Evolutionary conservation across 2,329 filamentous ascomycete species (phyloP).

Genomic region (Stemphylium lycopersici): DNA sequence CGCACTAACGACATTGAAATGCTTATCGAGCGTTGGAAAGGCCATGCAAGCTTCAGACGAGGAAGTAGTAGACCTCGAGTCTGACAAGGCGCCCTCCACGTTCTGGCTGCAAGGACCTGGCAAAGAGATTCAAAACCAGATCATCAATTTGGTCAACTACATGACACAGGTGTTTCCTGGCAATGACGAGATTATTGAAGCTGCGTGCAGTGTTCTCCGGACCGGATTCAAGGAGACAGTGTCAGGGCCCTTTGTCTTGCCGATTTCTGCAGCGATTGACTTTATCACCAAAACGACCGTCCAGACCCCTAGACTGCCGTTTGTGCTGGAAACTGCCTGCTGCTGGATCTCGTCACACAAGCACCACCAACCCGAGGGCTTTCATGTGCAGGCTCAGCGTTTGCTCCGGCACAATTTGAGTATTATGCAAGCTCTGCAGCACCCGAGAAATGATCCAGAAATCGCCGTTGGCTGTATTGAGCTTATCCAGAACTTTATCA

Average conservation of each 20-base stretch:
- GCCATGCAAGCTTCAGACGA: constrained; percentile 74
- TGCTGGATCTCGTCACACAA: constrained; percentile 62
- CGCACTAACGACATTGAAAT: constrained; percentile 65
- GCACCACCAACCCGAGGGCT: constrained; percentile 51
- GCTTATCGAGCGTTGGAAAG: constrained; percentile 72
- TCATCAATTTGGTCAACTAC: constrained; percentile 59
- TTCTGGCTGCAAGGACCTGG: constrained; percentile 60
- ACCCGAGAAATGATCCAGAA: constrained; percentile 70
- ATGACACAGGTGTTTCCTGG: constrained; percentile 61
- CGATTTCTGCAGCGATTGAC: constrained; percentile 67
- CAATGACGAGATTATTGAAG: constrained; percentile 72
- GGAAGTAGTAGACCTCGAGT: constrained; percentile 70
- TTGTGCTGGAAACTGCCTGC: constrained; percentile 73
- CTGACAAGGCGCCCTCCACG: constrained; percentile 46
- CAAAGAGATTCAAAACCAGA: constrained; percentile 57
- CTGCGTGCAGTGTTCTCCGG: constrained; percentile 72
- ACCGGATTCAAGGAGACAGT: constrained; percentile 77
- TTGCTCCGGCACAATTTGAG: constrained; percentile 66
- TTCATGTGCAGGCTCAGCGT: constrained; percentile 35
- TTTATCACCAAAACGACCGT: constrained; percentile 67
- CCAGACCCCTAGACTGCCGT: constrained; percentile 70
- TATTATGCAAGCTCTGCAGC: constrained; percentile 67
- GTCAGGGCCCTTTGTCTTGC: constrained; percentile 78
- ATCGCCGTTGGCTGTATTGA: constrained; percentile 76
- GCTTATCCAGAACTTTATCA: constrained; percentile 69